Percentiles rank a stretch among this genome's conserved stretches.
Evolutionary conservation across 2,329 filamentous ascomycete species (phyloP).

Genomic region (Pseudocercospora cruenta): DNA sequence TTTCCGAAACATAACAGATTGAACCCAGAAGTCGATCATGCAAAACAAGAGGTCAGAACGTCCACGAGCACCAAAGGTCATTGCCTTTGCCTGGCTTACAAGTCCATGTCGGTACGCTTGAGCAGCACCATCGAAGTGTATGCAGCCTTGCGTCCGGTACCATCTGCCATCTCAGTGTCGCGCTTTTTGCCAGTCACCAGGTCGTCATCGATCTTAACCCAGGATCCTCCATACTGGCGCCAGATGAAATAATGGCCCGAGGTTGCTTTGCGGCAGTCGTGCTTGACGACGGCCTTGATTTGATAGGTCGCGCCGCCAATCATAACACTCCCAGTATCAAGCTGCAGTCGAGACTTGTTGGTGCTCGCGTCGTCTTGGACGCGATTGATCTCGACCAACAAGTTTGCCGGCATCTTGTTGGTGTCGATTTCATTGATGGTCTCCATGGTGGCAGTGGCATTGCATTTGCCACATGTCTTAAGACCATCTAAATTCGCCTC

Average conservation of each 20-base stretch:
- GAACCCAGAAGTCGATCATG: no score
- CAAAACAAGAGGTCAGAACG: no score
- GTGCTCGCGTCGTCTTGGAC: not conserved
- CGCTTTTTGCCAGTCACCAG: not conserved
- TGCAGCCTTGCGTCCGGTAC: not conserved
- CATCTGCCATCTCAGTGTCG: not conserved
- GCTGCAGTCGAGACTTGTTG: not conserved
- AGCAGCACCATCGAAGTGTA: not conserved
- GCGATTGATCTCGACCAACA: not conserved
- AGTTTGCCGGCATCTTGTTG: no score
- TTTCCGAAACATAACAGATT: no score
- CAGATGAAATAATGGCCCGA: conserved; percentile 1
- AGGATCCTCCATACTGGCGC: not conserved
- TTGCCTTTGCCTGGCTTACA: no score
- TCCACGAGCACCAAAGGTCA: no score
- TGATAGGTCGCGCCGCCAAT: not conserved
- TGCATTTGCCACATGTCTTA: no score
- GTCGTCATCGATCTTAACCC: conserved; percentile 7
- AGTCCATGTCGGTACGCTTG: conserved; percentile 2
- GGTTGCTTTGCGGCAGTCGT: not conserved
- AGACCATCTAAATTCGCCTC: no score
- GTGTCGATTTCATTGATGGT: no score
- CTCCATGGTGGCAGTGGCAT: no score
- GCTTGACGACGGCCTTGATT: not conserved
- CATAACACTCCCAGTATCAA: not conserved